Conservation (phyloP, 305 asterid species). For the Solanum hybrid region DNA sequence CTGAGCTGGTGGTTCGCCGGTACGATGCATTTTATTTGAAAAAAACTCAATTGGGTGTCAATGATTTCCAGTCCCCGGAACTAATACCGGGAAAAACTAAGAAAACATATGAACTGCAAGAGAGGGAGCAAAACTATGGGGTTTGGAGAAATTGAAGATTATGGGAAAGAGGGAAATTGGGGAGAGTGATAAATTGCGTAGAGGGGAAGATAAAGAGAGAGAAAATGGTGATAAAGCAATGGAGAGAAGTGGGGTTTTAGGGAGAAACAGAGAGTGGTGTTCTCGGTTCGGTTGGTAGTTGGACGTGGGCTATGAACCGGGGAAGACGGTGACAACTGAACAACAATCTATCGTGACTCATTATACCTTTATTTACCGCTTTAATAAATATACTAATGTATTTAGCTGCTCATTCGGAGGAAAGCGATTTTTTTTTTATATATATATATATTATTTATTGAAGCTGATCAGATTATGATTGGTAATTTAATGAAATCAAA, state of each 20-base stretch:
- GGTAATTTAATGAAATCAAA: no score
- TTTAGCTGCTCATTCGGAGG: no score
- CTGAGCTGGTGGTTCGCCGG: conserved; percentile 16
- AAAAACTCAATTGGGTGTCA: not conserved
- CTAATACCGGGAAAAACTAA: not conserved
- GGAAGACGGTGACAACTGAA: not conserved
- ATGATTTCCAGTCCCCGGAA: not conserved
- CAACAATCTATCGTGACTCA: not conserved
- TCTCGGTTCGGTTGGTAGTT: not conserved
- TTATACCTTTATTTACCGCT: no score
- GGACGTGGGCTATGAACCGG: not conserved
- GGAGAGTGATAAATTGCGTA: not conserved
- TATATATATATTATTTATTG: no score
- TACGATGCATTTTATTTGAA: not conserved
- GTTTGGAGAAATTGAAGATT: not conserved
- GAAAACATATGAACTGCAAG: not conserved
- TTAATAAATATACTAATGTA: no score
- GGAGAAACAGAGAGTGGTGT: not conserved
- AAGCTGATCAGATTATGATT: no score
- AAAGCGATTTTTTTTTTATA: no score
- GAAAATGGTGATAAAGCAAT: not conserved
- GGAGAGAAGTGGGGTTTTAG: not conserved
- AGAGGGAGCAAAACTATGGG: not conserved
- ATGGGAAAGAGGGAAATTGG: not conserved
- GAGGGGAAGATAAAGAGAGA: not conserved